Percentiles rank a stretch among this genome's conserved stretches.
phyloP scores from a whole-genome alignment of 805 yeast species.

The Ogataea angusta region DNA sequence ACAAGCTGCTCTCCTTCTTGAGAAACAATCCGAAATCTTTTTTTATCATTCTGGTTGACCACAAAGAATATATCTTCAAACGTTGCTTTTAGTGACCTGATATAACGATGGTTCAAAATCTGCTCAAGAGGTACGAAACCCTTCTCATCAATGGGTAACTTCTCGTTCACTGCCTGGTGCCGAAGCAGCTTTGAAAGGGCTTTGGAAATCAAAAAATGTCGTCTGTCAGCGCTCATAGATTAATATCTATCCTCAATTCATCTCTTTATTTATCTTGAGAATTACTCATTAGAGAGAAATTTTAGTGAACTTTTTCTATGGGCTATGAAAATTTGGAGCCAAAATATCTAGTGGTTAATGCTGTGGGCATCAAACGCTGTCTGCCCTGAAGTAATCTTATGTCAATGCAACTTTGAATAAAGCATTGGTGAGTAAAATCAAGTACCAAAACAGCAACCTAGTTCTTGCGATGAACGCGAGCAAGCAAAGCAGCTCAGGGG shows the following conservation, averaged over 20 bases:
- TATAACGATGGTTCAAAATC: constrained; percentile 52
- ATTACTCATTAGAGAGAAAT: background rate
- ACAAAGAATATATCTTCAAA: constrained; percentile 55
- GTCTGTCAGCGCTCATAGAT: constrained; percentile 1
- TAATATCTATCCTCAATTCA: no score
- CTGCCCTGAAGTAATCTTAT: no score
- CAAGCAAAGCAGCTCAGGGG: background rate
- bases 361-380: no score
- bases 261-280: background rate
- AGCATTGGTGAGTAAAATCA: no score
- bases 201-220: constrained; percentile 53
- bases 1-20: constrained; percentile 19
- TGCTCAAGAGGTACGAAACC: constrained; percentile 64
- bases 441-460: no score
- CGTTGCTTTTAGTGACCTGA: constrained; percentile 56
- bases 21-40: constrained; percentile 55
- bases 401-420: no score
- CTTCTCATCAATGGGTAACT: constrained; percentile 54
- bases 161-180: constrained; percentile 79
- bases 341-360: no score
- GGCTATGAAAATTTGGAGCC: no score
- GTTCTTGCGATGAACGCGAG: background rate
- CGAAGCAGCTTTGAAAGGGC: constrained; percentile 72
- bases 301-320: no score
- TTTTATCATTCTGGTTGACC: constrained; percentile 65